phyloP scores from a whole-genome alignment of 352 stramenopile genomes.

The Pythium myriotylum region DNA sequence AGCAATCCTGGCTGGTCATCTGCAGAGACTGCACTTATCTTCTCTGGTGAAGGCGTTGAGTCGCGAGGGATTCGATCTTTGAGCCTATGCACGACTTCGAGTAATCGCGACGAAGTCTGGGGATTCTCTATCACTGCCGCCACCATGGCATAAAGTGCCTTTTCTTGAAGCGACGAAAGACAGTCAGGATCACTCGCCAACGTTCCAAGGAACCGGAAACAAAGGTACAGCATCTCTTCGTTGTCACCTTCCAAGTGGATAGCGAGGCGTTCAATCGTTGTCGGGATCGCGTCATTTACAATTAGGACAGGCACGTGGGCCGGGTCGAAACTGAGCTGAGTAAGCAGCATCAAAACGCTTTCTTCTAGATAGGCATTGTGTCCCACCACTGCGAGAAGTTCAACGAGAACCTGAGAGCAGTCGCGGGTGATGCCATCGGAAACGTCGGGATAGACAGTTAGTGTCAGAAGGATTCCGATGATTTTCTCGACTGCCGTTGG shows the following conservation, averaged over 20 bases:
- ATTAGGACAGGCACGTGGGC: slow-evolving; percentile 37
- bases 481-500: slow-evolving; percentile 44
- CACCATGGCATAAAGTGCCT: slow-evolving; percentile 8
- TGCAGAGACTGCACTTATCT: background rate
- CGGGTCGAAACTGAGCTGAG: slow-evolving; percentile 37
- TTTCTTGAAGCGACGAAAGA: slow-evolving; percentile 8
- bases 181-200: slow-evolving; percentile 22
- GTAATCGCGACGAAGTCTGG: slow-evolving; percentile 7
- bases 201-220: slow-evolving; percentile 34
- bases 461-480: slow-evolving; percentile 40
- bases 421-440: slow-evolving; percentile 26
- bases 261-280: slow-evolving; percentile 34
- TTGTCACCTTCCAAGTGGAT: slow-evolving; percentile 26
- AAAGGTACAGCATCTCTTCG: slow-evolving; percentile 34
- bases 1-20: background rate
- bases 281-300: slow-evolving; percentile 40
- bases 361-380: slow-evolving; percentile 32
- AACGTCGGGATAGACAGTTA: slow-evolving; percentile 31
- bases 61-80: slow-evolving; percentile 7
- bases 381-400: slow-evolving; percentile 29
- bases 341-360: slow-evolving; percentile 35
- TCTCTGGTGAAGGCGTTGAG: background rate
- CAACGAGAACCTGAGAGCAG: slow-evolving; percentile 33
- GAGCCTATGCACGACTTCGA: slow-evolving; percentile 16
- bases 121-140: slow-evolving; percentile 11